phyloP scores from a whole-genome alignment of 257 asterid species.

The Lithospermum erythrorhizon region DNA sequence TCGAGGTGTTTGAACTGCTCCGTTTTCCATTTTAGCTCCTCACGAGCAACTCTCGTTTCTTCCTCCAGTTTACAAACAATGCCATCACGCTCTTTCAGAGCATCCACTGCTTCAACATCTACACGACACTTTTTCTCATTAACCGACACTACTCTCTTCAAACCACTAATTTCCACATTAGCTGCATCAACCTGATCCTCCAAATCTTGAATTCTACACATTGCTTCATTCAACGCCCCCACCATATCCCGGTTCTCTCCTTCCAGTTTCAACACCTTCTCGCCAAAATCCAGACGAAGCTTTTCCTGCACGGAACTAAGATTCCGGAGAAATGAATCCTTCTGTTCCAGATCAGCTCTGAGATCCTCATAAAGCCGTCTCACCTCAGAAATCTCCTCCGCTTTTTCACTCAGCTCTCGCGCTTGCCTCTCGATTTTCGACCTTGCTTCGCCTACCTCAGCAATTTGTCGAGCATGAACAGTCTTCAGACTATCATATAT shows the following conservation, averaged over 20 bases:
- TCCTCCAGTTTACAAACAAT: slow-evolving; percentile 44
- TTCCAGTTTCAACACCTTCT: slow-evolving; percentile 37
- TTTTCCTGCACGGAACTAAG: slow-evolving; percentile 46
- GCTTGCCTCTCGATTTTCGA: slow-evolving; percentile 42
- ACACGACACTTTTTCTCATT: slow-evolving; percentile 29
- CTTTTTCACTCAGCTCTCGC: slow-evolving; percentile 38
- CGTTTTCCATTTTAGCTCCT: slow-evolving; percentile 83
- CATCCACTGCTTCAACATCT: slow-evolving; percentile 24
- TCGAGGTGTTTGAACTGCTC: slow-evolving; percentile 75
- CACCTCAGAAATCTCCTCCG: slow-evolving; percentile 30
- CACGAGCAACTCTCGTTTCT: slow-evolving; percentile 40
- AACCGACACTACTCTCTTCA: slow-evolving; percentile 27
- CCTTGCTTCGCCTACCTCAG: slow-evolving; percentile 48
- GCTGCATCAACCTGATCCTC: slow-evolving; percentile 39
- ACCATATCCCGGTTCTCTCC: slow-evolving; percentile 48
- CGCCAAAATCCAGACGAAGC: slow-evolving; percentile 46
- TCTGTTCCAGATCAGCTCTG: slow-evolving; percentile 35
- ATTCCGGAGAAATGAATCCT: slow-evolving; percentile 44
- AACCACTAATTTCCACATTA: slow-evolving; percentile 44
- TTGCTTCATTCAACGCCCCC: slow-evolving; percentile 58
- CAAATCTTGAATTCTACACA: slow-evolving; percentile 37
- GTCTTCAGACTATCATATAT: slow-evolving; percentile 53
- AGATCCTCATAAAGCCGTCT: slow-evolving; percentile 32
- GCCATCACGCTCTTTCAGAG: slow-evolving; percentile 38
- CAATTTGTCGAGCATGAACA: slow-evolving; percentile 44